Base-by-base conservation (phyloP, 495 filamentous ascomycete species). In the Clohesyomyces aquaticus region DNA sequence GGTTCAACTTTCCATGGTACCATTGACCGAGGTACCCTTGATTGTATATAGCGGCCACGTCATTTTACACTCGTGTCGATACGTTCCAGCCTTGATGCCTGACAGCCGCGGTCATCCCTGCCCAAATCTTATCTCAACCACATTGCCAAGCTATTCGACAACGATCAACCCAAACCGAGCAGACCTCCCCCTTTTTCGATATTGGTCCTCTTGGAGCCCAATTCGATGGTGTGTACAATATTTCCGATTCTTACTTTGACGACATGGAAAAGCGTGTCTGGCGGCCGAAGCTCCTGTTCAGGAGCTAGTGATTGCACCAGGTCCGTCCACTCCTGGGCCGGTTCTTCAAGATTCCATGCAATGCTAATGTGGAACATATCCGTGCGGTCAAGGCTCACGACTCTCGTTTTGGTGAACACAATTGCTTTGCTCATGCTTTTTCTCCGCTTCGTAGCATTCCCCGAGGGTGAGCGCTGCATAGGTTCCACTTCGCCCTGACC, bases 181-280 rank as follows among this genome's bases (percentile, higher is more conserved):
- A 63, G 6, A 8, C 60, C 53, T 3, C 41, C 22, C 21, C 43
- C 27, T 41, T 48, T 48, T 16, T 6, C 27, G 8, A 32, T 14
- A 25, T 1, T 32, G 11, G 35, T 11, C 23, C 14, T 6, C 29
- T 51, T 47, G 18, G 41, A 29, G 22, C 28, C 43, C 41, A 68
- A 45, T 14, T 63, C 54, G 21, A 68, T 56, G 22, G 32, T 68
- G 23, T 65, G 32, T 16, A 93, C 82, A 18, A 82, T 75, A 66
- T 92, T 93, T 3, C 91, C 91, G 71, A 92, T 84, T 77, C 91
- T 94, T 19, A 78, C 84, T 77, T 93, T 95, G 59, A 90, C 70
- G 1, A 76, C 78, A 12, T 76, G 65, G 21, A 87, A 79, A 28
- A 22, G 57, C 3, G 51, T 27, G 16, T 48, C 23, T 4, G 59